phyloP scores from a whole-genome alignment of 176 grass and related monocot genomes.

The Rhynchospora tenuis region DNA sequence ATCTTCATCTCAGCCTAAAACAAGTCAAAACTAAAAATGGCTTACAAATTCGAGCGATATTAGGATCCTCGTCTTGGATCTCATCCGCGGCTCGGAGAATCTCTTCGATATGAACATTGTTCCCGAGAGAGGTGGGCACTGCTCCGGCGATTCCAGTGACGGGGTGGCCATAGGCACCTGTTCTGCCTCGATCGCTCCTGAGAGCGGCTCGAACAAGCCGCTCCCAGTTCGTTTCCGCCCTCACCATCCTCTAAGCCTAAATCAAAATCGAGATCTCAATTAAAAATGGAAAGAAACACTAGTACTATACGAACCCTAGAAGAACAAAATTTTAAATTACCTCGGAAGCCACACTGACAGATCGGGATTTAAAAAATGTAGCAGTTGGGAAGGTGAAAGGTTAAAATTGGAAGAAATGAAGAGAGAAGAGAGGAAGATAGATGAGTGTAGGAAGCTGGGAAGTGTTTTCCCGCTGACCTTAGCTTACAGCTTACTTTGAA shows the following conservation, averaged over 20 bases:
- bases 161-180: conserved; percentile 31
- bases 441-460: not conserved
- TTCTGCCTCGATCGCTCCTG: conserved; percentile 37
- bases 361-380: not conserved
- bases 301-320: not conserved
- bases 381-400: not conserved
- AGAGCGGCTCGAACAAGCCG: conserved; percentile 78
- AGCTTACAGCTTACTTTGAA: not conserved
- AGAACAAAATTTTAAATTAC: not conserved
- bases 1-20: not conserved
- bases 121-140: conserved; percentile 65
- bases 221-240: conserved; percentile 84
- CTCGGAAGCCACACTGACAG: not conserved
- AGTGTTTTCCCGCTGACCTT: conserved; percentile 10
- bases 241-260: conserved; percentile 37
- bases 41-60: conserved; percentile 77
- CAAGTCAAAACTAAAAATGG: not conserved
- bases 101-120: conserved; percentile 86
- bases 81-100: conserved; percentile 84
- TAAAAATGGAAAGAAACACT: not conserved
- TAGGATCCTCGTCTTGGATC: conserved; percentile 92
- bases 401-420: not conserved
- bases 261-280: not conserved
- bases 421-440: too few species aligned
- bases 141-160: conserved; percentile 55